Conservation (phyloP, 2,329 filamentous ascomycete genomes). For the Mariannaea elegans region DNA sequence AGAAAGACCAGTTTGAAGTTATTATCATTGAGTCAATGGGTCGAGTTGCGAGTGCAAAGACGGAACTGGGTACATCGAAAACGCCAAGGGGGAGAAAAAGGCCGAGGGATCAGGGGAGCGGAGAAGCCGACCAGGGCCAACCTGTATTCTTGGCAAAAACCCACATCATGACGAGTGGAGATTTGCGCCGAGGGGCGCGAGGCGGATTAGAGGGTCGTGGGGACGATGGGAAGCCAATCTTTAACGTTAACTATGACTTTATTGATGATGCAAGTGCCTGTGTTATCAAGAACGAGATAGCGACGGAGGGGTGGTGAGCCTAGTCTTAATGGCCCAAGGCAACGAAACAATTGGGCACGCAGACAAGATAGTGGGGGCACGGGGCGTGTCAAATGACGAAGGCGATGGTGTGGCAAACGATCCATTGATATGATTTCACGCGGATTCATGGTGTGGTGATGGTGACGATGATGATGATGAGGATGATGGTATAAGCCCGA, state of each 20-base stretch:
- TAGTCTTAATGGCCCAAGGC: neutral
- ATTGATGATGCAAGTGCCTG: neutral
- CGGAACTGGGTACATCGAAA: neutral
- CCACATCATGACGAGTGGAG: neutral
- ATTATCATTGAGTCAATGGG: neutral
- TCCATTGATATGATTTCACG: conserved; percentile 1
- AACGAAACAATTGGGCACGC: neutral
- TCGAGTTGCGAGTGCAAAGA: neutral
- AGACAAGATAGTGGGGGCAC: conserved; percentile 2
- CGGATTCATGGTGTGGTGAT: neutral
- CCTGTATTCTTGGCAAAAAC: neutral
- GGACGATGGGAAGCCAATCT: neutral
- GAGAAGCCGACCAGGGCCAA: neutral
- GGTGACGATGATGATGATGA: neutral
- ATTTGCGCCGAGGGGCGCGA: neutral
- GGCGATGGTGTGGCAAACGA: neutral
- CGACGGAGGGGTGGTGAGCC: conserved; percentile 1
- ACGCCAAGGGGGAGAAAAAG: neutral
- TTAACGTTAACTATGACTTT: neutral
- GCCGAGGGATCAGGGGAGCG: neutral
- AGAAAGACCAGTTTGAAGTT: conserved; percentile 2
- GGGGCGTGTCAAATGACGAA: neutral
- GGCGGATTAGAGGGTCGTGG: neutral
- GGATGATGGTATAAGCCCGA: neutral
- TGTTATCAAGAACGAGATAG: conserved; percentile 7